These are phyloP conservation scores for Pilasporangium apinafurcum DNA, from an alignment of 352 stramenopile species.

Conservation along the genomic window DNA sequence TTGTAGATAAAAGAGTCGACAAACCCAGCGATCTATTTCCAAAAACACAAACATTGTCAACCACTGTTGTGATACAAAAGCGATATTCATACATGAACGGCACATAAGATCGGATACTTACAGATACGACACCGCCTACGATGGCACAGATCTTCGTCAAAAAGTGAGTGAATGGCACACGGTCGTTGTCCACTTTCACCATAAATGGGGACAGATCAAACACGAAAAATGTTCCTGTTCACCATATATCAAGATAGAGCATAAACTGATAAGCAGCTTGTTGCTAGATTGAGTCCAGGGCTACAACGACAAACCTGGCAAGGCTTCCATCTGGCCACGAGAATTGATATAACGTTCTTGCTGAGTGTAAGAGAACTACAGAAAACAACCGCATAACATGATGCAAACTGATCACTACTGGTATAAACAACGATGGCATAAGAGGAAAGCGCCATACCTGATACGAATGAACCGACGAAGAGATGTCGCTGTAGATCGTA, in stretches of 20 bases:
- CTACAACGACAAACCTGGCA: constrained; percentile 23
- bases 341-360: constrained; percentile 70
- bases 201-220: constrained; percentile 85
- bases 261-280: background rate
- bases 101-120: constrained; percentile 16
- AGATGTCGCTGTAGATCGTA: constrained; percentile 79
- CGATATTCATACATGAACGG: background rate
- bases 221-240: constrained; percentile 70
- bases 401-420: background rate
- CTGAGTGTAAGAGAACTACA: constrained; percentile 79
- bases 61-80: background rate
- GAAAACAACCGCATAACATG: background rate
- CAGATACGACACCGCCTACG: constrained; percentile 75
- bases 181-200: constrained; percentile 81
- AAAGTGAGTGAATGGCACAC: constrained; percentile 77
- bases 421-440: background rate
- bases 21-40: constrained; percentile 72
- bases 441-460: constrained; percentile 18
- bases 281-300: constrained; percentile 1
- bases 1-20: constrained; percentile 87
- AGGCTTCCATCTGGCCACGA: constrained; percentile 54
- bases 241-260: background rate
- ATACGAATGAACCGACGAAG: constrained; percentile 60
- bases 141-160: constrained; percentile 84
- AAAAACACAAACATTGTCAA: background rate